phyloP scores from a whole-genome alignment of 2,329 filamentous ascomycete species.

The Fusarium tupiense region DNA sequence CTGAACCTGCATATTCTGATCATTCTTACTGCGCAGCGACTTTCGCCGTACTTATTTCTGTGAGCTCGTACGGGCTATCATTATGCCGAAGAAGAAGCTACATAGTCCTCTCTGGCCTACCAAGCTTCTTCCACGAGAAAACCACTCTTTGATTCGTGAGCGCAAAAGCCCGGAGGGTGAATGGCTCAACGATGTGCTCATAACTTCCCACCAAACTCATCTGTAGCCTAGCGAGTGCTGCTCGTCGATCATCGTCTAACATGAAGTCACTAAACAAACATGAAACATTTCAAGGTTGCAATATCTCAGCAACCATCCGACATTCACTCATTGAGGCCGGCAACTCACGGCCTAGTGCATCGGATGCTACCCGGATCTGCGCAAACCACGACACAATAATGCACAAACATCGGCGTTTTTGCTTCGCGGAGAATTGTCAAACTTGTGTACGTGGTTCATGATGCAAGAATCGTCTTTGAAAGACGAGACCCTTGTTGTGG shows the following conservation, averaged over 20 bases:
- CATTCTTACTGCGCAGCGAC: neutral
- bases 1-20: neutral
- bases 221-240: neutral
- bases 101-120: too few species aligned
- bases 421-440: neutral
- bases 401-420: neutral
- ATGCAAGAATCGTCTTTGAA: conserved; percentile 9
- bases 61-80: neutral
- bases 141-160: too few species aligned
- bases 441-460: conserved; percentile 4
- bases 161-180: neutral
- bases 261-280: neutral
- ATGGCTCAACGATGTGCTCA: neutral
- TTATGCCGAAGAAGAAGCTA: neutral
- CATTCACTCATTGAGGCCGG: neutral
- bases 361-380: conserved; percentile 9
- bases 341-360: conserved; percentile 25
- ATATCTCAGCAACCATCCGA: neutral
- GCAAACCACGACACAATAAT: conserved; percentile 11
- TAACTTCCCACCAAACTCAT: neutral
- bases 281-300: conserved; percentile 1
- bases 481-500: neutral
- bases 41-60: neutral
- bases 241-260: neutral
- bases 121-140: too few species aligned